These are phyloP conservation scores for Acanthamoeba triangularis DNA, from an alignment of 208 protist genomes.

Conservation along the genomic window DNA sequence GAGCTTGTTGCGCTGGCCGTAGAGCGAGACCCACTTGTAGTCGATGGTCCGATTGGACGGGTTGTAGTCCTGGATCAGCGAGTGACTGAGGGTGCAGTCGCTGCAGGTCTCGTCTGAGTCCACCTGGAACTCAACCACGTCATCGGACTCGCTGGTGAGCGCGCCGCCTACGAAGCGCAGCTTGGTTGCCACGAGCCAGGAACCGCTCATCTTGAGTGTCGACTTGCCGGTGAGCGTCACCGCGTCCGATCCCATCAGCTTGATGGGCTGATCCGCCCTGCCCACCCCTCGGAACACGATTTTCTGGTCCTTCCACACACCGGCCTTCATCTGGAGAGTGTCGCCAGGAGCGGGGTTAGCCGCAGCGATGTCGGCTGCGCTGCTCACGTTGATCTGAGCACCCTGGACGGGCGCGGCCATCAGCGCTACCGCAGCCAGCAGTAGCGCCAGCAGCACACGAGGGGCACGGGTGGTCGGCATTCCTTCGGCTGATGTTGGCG, in stretches of 20 bases:
- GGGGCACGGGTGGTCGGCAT: too few relatives aligned
- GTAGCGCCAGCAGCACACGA: not conserved
- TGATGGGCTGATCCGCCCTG: not conserved
- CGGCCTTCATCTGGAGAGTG: not conserved
- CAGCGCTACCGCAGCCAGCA: not conserved
- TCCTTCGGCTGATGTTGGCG: too few relatives aligned
- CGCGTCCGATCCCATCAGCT: not conserved
- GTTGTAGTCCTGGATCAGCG: not conserved
- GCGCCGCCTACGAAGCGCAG: not conserved
- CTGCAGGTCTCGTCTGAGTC: not conserved
- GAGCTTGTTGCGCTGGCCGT: conserved; percentile 18
- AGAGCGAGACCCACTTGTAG: not conserved
- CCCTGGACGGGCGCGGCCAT: not conserved
- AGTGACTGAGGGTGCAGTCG: not conserved
- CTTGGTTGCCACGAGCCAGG: not conserved
- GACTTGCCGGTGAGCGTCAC: not conserved
- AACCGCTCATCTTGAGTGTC: conserved; percentile 12
- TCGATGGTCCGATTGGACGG: not conserved
- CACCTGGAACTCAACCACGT: not conserved
- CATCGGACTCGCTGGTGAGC: not conserved
- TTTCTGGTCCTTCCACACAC: not conserved
- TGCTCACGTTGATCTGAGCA: not conserved
- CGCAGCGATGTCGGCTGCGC: not conserved
- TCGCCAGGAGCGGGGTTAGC: not conserved
- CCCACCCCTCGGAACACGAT: not conserved